Conservation (phyloP, 805 yeast species). For the Middelhovenomyces tepae region DNA sequence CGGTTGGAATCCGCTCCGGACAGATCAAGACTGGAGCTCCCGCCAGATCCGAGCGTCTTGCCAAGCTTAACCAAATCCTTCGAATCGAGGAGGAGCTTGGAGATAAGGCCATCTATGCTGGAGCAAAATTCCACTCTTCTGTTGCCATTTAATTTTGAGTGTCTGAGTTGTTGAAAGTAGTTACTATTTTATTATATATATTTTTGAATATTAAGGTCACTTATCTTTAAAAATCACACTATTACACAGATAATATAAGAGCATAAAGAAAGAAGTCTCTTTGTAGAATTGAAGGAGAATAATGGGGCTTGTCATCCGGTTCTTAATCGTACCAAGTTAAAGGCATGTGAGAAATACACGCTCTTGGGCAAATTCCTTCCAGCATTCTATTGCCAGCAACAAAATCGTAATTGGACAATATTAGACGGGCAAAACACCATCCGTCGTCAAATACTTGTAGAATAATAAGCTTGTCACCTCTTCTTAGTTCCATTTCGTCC, state of each 20-base stretch:
- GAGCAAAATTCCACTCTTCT: constrained; percentile 71
- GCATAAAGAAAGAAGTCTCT: no score
- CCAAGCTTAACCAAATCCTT: constrained; percentile 95
- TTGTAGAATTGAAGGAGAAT: no score
- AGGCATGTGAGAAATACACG: constrained; percentile 8
- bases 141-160: constrained; percentile 26
- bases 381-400: constrained; percentile 2
- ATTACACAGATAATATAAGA: no score
- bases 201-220: no score
- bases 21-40: constrained; percentile 99
- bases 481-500: constrained; percentile 64
- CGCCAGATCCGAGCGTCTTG: constrained; percentile 99
- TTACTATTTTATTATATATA: neutral
- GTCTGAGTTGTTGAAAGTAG: neutral
- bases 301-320: no score
- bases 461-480: constrained; percentile 64
- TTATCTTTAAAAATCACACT: no score
- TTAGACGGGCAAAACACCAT: constrained; percentile 69
- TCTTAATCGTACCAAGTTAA: no score
- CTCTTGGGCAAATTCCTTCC: constrained; percentile 15
- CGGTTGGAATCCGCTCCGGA: constrained; percentile 97
- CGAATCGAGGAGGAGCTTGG: constrained; percentile 99
- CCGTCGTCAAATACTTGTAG: constrained; percentile 82
- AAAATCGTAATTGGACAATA: constrained; percentile 2
- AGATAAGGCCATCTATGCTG: constrained; percentile 94